Evolutionary conservation across 2,329 filamentous ascomycete genomes (phyloP), one percentile per base, ranked within the genome.

Genomic region (Trichoderma sp.): DNA sequence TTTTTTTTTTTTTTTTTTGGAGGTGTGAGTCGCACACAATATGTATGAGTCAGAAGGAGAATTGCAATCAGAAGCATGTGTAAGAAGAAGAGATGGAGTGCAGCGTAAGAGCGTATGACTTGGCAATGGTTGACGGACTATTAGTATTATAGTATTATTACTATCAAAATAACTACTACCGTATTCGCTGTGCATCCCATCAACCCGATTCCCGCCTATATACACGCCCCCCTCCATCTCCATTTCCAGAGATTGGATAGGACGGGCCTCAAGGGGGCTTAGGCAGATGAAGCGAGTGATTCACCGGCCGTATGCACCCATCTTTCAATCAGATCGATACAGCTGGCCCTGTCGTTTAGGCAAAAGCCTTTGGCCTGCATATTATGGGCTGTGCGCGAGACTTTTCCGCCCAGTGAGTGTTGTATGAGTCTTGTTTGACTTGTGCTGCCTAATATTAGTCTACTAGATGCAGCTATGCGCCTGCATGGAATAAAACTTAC

Each of bases 231-330:
- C 56, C 11, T 59, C 21, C 34, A 39, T 18, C 18, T 18, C n/a
- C 30, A 18, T 18, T 18, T 18, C 39, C 39, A 18, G 39, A 28
- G 60, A 39, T 39, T 52, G 46, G 24, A 52, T 49, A 52, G 59
- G 46, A 30, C 39, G 13, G 59, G 43, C 43, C 43, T 51, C 59
- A 61, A 32, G 43, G 16, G 32, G 60, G 51, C 60, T 64, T 55
- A 32, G 64, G 64, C 64, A 66, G 64, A 66, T 66, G 64, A 66
- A 59, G 54, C 54, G 64, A 30, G 64, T 59, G 54, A 43, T 39
- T 51, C 39, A 43, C 64, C 39, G n/a, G 49, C 52, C 21, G 28
- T 26, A 43, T 26, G 34, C n/a, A 26, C 21, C 4, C 14, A 21
- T 59, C 39, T 49, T 37, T 66, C 64, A 51, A 66, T 59, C 54